Evolutionary conservation across 345 rosid genomes (phyloP).

Genomic region (Psidium friedrichsthalianum): DNA sequence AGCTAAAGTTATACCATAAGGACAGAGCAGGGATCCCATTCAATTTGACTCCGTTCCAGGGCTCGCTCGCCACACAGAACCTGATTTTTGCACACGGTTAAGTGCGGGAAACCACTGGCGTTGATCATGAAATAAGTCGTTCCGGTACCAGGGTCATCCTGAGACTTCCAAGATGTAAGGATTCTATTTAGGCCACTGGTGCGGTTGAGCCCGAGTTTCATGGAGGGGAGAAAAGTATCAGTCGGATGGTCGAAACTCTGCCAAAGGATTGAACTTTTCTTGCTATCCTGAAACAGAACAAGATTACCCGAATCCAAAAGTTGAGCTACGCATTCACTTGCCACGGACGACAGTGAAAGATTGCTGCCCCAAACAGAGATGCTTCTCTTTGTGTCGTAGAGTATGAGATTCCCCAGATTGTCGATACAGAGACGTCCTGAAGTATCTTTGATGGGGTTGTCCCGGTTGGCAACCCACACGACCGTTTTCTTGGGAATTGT

Average conservation of each 20-base stretch:
- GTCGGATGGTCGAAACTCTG: conserved; percentile 19
- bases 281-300: conserved; percentile 5
- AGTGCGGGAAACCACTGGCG: too few species aligned
- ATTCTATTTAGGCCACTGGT: neutral
- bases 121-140: neutral
- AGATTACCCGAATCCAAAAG: conserved; percentile 26
- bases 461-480: conserved; percentile 30
- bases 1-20: neutral
- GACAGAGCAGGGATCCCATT: neutral
- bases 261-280: neutral
- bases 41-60: too few species aligned
- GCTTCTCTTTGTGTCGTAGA: neutral
- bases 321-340: conserved; percentile 5
- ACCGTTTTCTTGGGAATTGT: neutral
- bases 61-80: neutral
- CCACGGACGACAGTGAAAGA: neutral
- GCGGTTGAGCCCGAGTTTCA: conserved; percentile 19
- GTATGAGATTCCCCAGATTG: conserved; percentile 4
- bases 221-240: conserved; percentile 19
- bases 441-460: conserved; percentile 9
- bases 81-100: neutral
- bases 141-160: conserved; percentile 18
- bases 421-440: conserved; percentile 7
- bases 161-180: conserved; percentile 14
- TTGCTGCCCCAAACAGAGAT: neutral